A percentile compares a stretch with the other conserved stretches of the same genome.
Evolutionary conservation across 495 filamentous ascomycete genomes (phyloP).

Genomic region (Talaromyces thailandensis): DNA sequence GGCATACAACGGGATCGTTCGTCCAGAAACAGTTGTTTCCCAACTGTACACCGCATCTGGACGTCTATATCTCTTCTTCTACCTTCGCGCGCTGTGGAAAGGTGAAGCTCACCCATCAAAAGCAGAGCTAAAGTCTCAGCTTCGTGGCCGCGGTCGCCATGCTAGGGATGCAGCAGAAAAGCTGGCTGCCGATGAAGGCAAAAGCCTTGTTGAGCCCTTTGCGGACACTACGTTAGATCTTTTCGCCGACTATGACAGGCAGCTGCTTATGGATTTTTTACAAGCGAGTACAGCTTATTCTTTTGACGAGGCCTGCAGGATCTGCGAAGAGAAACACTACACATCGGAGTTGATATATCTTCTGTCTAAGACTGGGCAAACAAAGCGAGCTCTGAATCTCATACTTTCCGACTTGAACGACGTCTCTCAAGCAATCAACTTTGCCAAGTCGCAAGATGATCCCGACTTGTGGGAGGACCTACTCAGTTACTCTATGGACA

Average conservation of each 20-base stretch:
- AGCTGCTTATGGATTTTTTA: slow-evolving; percentile 78
- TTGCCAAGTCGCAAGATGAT: slow-evolving; percentile 87
- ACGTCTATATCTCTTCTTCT: slow-evolving; percentile 80
- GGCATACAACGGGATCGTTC: slow-evolving; percentile 78
- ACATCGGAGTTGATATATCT: slow-evolving; percentile 89
- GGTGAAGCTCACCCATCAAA: slow-evolving; percentile 47
- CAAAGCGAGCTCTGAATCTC: slow-evolving; percentile 77
- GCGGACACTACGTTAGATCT: slow-evolving; percentile 78
- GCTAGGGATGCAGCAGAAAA: slow-evolving; percentile 34
- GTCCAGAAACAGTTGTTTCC: slow-evolving; percentile 62
- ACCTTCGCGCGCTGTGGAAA: slow-evolving; percentile 77
- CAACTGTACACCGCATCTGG: slow-evolving; percentile 53
- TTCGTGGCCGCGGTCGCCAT: slow-evolving; percentile 26
- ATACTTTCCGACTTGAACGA: slow-evolving; percentile 85
- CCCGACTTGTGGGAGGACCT: slow-evolving; percentile 90
- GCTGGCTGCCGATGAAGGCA: slow-evolving; percentile 49
- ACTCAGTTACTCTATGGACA: slow-evolving; percentile 92
- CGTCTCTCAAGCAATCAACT: slow-evolving; percentile 83
- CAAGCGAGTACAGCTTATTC: slow-evolving; percentile 72
- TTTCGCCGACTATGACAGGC: slow-evolving; percentile 74
- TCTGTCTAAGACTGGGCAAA: slow-evolving; percentile 87
- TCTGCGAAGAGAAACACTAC: slow-evolving; percentile 71
- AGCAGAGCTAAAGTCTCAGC: slow-evolving; percentile 22
- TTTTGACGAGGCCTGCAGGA: slow-evolving; percentile 64
- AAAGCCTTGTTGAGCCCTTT: slow-evolving; percentile 71